Percentiles rank a stretch among this genome's conserved stretches.
These are phyloP conservation scores for Cladophialophora yegresii DNA, from an alignment of 2,329 filamentous ascomycete genomes.

Conservation along the genomic window DNA sequence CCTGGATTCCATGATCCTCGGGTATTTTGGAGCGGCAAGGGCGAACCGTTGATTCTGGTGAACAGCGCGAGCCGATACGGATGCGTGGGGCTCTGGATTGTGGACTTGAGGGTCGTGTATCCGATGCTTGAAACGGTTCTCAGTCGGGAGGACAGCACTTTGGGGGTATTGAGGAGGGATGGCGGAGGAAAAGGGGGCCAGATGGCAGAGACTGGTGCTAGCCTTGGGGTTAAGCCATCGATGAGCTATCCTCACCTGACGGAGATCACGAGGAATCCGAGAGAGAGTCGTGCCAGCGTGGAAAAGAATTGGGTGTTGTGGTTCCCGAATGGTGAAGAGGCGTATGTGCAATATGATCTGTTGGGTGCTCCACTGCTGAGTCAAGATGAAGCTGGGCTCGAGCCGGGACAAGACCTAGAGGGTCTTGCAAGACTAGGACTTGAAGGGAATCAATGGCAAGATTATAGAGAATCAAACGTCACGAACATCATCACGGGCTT, in stretches of 20 bases:
- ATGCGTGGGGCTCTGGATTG: conserved; percentile 42
- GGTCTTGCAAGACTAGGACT: background rate
- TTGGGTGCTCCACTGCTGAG: conserved; percentile 28
- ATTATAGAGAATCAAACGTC: background rate
- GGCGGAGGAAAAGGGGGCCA: conserved; percentile 2
- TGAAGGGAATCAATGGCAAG: background rate
- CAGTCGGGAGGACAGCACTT: background rate
- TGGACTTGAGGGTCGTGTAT: conserved; percentile 38
- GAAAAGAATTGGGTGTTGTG: conserved; percentile 49
- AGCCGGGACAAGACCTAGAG: conserved; percentile 1
- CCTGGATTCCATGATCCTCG: conserved; percentile 48
- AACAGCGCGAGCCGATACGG: conserved; percentile 42
- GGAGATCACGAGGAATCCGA: conserved; percentile 45
- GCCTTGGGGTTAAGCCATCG: conserved; percentile 22
- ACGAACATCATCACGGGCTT: conserved; percentile 1
- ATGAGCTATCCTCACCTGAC: conserved; percentile 40
- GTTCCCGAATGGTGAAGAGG: conserved; percentile 39
- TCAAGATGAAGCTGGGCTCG: background rate
- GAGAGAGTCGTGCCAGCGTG: conserved; percentile 40
- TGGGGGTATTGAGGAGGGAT: background rate
- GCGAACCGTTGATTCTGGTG: conserved; percentile 45
- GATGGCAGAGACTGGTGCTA: background rate
- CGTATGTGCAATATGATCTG: conserved; percentile 46
- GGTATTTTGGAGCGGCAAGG: conserved; percentile 46
- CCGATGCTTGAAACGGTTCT: conserved; percentile 14